phyloP scores from a whole-genome alignment of 1,284 basidiomycete species.

The Mycena sp. region DNA sequence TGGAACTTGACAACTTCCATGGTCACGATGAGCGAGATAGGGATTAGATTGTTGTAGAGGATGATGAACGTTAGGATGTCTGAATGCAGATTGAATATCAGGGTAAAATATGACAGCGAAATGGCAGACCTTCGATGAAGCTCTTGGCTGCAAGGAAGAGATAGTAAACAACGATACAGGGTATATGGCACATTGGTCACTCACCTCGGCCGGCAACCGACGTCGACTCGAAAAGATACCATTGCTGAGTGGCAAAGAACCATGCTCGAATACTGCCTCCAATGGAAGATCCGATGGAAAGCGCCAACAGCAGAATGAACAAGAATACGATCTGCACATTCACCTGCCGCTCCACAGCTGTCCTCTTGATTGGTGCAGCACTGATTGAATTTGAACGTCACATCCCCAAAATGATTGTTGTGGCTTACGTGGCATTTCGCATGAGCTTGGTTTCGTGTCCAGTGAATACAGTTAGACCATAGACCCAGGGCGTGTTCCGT shows the following conservation, averaged over 20 bases:
- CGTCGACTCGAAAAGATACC: slow-evolving; percentile 79
- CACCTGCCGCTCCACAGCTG: slow-evolving; percentile 95
- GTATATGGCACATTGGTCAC: no score
- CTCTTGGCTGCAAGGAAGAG: slow-evolving; percentile 62
- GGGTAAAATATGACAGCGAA: neutral
- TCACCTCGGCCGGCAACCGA: slow-evolving; percentile 70
- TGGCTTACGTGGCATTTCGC: slow-evolving; percentile 93
- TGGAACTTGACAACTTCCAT: slow-evolving; percentile 99
- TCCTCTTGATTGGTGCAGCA: slow-evolving; percentile 95
- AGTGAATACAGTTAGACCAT: slow-evolving; percentile 94
- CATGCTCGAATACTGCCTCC: slow-evolving; percentile 92
- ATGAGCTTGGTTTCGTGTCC: slow-evolving; percentile 99
- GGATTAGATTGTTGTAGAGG: slow-evolving; percentile 98
- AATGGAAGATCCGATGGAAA: slow-evolving; percentile 93
- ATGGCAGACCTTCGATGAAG: slow-evolving; percentile 80
- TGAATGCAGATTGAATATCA: slow-evolving; percentile 39
- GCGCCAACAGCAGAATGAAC: slow-evolving; percentile 86
- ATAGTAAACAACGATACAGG: slow-evolving; percentile 24
- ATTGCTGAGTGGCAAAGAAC: slow-evolving; percentile 85
- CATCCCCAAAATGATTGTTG: neutral
- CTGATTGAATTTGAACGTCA: slow-evolving; percentile 47
- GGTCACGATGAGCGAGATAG: slow-evolving; percentile 98
- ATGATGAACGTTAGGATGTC: slow-evolving; percentile 99
- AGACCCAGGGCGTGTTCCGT: slow-evolving; percentile 96
- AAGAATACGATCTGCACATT: slow-evolving; percentile 98